Conservation (phyloP, 768 basidiomycete genomes). For the Calocera viscosa region DNA sequence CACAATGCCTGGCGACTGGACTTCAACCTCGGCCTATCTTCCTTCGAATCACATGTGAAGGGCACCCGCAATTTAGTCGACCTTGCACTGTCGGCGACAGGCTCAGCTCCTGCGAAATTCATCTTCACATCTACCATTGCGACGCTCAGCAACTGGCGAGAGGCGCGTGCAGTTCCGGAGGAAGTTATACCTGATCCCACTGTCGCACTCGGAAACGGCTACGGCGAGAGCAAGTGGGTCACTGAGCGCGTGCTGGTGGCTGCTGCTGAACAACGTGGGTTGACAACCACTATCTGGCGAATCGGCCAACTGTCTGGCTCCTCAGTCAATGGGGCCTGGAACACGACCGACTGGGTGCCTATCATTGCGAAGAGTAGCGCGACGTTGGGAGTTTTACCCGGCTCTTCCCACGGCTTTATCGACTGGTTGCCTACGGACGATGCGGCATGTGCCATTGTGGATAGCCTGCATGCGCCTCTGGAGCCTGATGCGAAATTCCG, state of each 20-base stretch:
- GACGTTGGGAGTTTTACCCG: neutral
- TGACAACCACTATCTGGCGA: neutral
- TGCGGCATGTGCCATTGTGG: neutral
- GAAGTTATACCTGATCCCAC: neutral
- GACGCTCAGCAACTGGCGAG: slow-evolving; percentile 19
- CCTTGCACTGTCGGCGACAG: slow-evolving; percentile 28
- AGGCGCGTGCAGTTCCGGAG: neutral
- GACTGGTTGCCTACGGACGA: neutral
- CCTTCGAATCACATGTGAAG: slow-evolving; percentile 40
- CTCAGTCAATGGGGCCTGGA: neutral
- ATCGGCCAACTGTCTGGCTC: neutral
- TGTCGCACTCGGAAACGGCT: neutral
- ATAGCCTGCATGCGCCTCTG: neutral
- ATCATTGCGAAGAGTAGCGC: neutral
- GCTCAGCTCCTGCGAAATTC: slow-evolving; percentile 25
- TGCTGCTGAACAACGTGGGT: neutral
- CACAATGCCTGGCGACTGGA: slow-evolving; percentile 36
- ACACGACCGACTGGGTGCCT: neutral
- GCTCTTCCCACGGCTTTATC: neutral
- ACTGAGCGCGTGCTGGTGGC: neutral
- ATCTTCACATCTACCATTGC: slow-evolving; percentile 35
- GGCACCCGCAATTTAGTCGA: slow-evolving; percentile 39
- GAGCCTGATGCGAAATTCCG: neutral
- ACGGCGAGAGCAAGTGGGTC: neutral
- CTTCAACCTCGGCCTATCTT: slow-evolving; percentile 39